Evolutionary conservation across 1,284 basidiomycete species (phyloP).

Genomic region (Ceratobasidium sp.): DNA sequence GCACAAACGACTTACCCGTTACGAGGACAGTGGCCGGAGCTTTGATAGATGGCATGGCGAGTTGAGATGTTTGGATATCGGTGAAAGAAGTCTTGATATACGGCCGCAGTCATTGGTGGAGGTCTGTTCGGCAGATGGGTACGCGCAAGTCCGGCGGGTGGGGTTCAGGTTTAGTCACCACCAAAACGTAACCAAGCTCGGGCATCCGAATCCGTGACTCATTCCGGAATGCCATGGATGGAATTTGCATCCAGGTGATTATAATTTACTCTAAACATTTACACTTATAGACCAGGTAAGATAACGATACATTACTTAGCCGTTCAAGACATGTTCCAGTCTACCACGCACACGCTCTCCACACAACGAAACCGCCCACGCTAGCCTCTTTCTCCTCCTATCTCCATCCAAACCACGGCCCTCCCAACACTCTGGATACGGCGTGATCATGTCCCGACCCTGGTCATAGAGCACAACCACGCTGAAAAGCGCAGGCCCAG

Average conservation of each 20-base stretch:
- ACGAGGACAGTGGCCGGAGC: slow-evolving; percentile 49
- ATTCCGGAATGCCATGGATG: neutral
- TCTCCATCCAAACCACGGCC: slow-evolving; percentile 28
- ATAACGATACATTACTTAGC: slow-evolving; percentile 28
- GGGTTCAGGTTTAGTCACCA: neutral
- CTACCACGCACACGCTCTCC: slow-evolving; percentile 39
- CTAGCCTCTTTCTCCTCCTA: slow-evolving; percentile 9
- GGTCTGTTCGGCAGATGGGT: neutral
- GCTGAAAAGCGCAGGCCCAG: slow-evolving; percentile 37
- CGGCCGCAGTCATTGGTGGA: neutral
- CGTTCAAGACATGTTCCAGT: slow-evolving; percentile 30
- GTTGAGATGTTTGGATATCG: neutral
- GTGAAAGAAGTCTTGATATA: neutral
- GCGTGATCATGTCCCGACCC: neutral
- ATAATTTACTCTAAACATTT: slow-evolving; percentile 2
- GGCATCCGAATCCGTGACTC: neutral
- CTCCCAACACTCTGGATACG: slow-evolving; percentile 41
- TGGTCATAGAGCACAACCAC: slow-evolving; percentile 38
- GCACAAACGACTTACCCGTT: slow-evolving; percentile 30
- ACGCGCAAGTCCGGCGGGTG: slow-evolving; percentile 10
- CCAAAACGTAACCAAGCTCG: neutral
- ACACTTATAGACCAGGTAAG: neutral
- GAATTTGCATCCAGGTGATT: neutral
- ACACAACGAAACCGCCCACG: slow-evolving; percentile 39
- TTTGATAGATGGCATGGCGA: slow-evolving; percentile 44